Evolutionary conservation across 805 yeast genomes (phyloP), one percentile per base, ranked within the genome.

Genomic region (Candida namnaoensis): DNA sequence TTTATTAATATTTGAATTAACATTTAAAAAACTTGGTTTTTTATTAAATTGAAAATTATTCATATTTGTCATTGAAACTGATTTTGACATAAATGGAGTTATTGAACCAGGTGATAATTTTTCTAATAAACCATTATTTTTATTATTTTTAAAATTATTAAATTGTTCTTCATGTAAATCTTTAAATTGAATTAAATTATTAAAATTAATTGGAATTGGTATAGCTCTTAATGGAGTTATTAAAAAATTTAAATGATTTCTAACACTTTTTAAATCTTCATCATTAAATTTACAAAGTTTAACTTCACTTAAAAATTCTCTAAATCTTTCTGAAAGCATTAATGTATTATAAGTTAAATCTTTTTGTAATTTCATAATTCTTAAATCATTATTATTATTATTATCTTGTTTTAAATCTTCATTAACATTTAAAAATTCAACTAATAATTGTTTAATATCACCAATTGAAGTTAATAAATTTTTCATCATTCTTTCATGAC

Each of bases 261-360:
- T 61, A 12, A 71, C 49, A 1, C 44, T 47, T 40, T 63, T 57
- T 35, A 71, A 48, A 27, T 59, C 58, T 15, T 47, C 52, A 32
- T 51, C 56, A 15, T 60, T 44, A 42, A 67, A 61, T 5, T 55
- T 53, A 1, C 71, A 56, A 7, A 72, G 35, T 24, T 67, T 60
- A 19, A 63, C 38, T 37, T 68, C 72, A 48, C 66, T 68, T 10
- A 62, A 51, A 43, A 65, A 66, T 42, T 71, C 76, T 47, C 76
- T 60, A 41, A 64, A 68, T 11, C 57, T 56, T 40, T 68, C 69
- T 0, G 76, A 61, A 4, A 71, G 50, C 5, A 47, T 48, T 1
- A 68, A 49, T 3, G 68, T 48, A 7, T 53, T 47, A 7, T 52
- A 45, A 5, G 61, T 59, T 53, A 71, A 59, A 8, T 45, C 40